These are phyloP conservation scores for Helenozyma rhizophorensis DNA, from an alignment of 805 yeast species.

Conservation along the genomic window DNA sequence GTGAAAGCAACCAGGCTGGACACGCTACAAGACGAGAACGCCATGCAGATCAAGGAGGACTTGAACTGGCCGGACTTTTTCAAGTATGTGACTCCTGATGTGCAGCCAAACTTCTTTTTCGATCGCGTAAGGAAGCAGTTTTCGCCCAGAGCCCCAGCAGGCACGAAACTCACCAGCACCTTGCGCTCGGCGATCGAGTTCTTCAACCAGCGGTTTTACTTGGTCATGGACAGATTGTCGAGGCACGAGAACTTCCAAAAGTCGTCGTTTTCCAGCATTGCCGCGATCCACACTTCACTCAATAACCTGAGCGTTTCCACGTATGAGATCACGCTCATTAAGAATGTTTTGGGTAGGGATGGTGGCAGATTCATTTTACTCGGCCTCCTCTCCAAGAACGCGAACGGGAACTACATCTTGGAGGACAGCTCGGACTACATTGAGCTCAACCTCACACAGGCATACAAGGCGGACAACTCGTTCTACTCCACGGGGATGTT, in stretches of 20 bases:
- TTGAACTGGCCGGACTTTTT: slow-evolving; percentile 74
- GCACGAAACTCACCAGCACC: slow-evolving; percentile 10
- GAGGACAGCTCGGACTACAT: slow-evolving; percentile 81
- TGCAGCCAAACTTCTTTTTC: slow-evolving; percentile 62
- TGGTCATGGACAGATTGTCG: slow-evolving; percentile 65
- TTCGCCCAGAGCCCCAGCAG: slow-evolving; percentile 10
- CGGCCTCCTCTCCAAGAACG: slow-evolving; percentile 65
- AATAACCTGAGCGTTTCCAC: slow-evolving; percentile 6
- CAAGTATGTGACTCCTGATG: slow-evolving; percentile 56
- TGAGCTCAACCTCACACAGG: slow-evolving; percentile 58
- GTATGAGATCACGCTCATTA: slow-evolving; percentile 59
- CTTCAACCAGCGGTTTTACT: slow-evolving; percentile 52
- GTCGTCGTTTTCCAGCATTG: slow-evolving; percentile 38
- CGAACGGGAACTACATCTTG: slow-evolving; percentile 65
- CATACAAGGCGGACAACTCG: slow-evolving; percentile 58
- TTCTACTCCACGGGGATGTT: slow-evolving; percentile 74
- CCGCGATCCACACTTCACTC: slow-evolving; percentile 34
- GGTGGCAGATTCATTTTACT: slow-evolving; percentile 71
- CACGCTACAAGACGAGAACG: slow-evolving; percentile 15
- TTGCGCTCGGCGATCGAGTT: slow-evolving; percentile 29
- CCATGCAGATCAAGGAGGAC: slow-evolving; percentile 15
- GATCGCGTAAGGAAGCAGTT: slow-evolving; percentile 62
- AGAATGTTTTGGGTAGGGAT: slow-evolving; percentile 81
- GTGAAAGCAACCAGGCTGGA: slow-evolving; percentile 17
- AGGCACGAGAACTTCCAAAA: slow-evolving; percentile 74